Evolutionary conservation across 768 basidiomycete species (phyloP), one percentile per base, ranked within the genome.

Genomic region (Trametes cinnabarina): DNA sequence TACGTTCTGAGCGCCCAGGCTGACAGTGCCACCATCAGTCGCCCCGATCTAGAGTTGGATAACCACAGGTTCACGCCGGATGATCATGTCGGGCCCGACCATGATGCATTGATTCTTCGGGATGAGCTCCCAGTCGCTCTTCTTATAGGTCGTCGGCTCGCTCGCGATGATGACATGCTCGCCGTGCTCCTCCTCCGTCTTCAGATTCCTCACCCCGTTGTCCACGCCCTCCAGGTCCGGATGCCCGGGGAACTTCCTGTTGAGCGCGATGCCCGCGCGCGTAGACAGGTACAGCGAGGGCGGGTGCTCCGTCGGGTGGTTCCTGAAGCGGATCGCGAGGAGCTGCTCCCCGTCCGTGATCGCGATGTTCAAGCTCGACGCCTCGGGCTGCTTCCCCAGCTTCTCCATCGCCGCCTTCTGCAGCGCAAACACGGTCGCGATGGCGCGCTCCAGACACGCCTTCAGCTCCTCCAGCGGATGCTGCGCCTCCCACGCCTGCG

Each of bases 281-380:
- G 69, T 74, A 15, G 72, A 72, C 46, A 65, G 64, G 61, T 73
- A 73, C 55, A 73, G 61, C 28, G 67, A 69, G 19, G 72, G 72
- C 25, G 71, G 71, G 46, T 73, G 72, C 55, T 69, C 57, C 12
- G 62, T 68, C 19, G 53, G 41, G 50, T 68, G 66, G 61, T 70
- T 70, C 32, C 71, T 62, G 62, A 68, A 73, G 17, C 73, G 65
- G 14, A 70, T 62, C 32, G 72, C 66, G 30, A 74, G 63, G 40
- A 73, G 63, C 57, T 69, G 68, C 37, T 65, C 55, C 44, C 73
- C 73, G 46, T 71, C 71, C 26, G 71, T 69, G 37, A 68, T 62
- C 40, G 68, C 64, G 43, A 72, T 48, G 58, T 72, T 74, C 51
- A 72, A 50, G 39, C 67, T 68, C 43, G 66, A 70, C 48, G 70